A percentile compares a stretch with the other conserved stretches of the same genome.
phyloP scores from a whole-genome alignment of 495 filamentous ascomycete species.

The Lichenothelia convexa region DNA sequence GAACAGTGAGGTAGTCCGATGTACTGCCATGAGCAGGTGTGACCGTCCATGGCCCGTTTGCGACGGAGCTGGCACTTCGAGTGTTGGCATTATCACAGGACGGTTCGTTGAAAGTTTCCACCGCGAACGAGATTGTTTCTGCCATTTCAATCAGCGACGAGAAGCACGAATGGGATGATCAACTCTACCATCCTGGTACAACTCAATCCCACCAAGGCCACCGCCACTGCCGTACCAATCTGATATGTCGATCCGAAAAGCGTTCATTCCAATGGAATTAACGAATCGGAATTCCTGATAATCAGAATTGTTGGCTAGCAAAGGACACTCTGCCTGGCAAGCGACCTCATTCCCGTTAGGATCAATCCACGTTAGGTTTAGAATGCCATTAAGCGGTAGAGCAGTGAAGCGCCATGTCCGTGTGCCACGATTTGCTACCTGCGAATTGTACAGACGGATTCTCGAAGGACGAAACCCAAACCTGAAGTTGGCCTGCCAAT shows the following conservation, averaged over 20 bases:
- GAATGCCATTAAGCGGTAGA: conserved; percentile 71
- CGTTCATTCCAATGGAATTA: conserved; percentile 71
- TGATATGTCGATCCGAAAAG: conserved; percentile 70
- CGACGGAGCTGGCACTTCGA: conserved; percentile 39
- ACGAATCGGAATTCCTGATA: conserved; percentile 87
- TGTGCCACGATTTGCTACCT: conserved; percentile 69
- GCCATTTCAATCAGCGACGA: conserved; percentile 16
- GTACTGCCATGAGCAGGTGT: conserved; percentile 40
- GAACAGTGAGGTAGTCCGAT: conserved; percentile 58
- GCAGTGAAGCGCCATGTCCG: conserved; percentile 69
- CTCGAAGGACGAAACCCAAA: conserved; percentile 75
- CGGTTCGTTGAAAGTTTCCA: conserved; percentile 78
- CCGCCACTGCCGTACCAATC: conserved; percentile 74
- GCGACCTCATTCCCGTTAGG: conserved; percentile 39
- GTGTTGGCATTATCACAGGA: conserved; percentile 48
- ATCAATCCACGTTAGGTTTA: conserved; percentile 88
- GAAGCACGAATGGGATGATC: conserved; percentile 21
- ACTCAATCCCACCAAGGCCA: conserved; percentile 70
- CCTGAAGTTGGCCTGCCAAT: conserved; percentile 65
- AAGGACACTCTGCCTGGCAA: conserved; percentile 64
- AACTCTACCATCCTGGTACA: conserved; percentile 80
- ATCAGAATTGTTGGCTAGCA: conserved; percentile 43
- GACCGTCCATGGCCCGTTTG: conserved; percentile 55
- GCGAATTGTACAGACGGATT: conserved; percentile 77
- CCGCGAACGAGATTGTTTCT: conserved; percentile 70